Evolutionary conservation across 2,329 filamentous ascomycete species (phyloP), one percentile per base, ranked within the genome.

Genomic region (Fusarium goolgardi): DNA sequence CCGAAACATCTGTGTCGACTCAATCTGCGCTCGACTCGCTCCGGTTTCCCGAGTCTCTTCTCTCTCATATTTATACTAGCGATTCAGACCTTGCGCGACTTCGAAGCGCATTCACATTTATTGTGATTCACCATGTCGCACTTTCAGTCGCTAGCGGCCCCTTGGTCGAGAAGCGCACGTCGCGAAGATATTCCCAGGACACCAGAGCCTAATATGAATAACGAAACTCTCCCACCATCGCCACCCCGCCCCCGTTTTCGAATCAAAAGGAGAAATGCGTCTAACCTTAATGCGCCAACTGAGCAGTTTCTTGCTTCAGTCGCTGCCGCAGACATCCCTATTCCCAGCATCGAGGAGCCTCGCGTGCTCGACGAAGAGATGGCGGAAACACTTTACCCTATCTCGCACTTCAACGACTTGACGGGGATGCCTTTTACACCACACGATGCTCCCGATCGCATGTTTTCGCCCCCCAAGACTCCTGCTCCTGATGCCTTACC

Each of bases 281-380:
- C 85, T 43, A 81, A 83, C 58, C 79, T 86, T 13, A 77, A 82
- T 60, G 87, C 87, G 37, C 87, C 88, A 3, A 90, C 88, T 2
- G 82, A 88, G 72, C 86, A 90, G 51, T 90, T 90, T 72, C 83
- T 90, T n/a, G 88, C 87, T 4, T 90, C 87, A 6, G 88, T 90
- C 59, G 88, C 86, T 44, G 87, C 87, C 20, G 88, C 87, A 63
- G 88, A 90, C 73, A 80, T 89, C 6, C 86, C 88, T 25, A 84
- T 90, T 52, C 88, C 87, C 16, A 90, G 87, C 75, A 89, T 90
- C 57, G 88, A 90, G 76, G 81, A 85, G 63, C 83, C 86, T 51
- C 80, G 82, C 40, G 76, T 79, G 25, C 70, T 78, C 39, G 81
- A 84, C 69, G 80, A 81, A 68, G 80, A 82, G 41, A 83, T 84